Evolutionary conservation across 139 green algal species (phyloP).

Genomic region (Penium margaritaceum): DNA sequence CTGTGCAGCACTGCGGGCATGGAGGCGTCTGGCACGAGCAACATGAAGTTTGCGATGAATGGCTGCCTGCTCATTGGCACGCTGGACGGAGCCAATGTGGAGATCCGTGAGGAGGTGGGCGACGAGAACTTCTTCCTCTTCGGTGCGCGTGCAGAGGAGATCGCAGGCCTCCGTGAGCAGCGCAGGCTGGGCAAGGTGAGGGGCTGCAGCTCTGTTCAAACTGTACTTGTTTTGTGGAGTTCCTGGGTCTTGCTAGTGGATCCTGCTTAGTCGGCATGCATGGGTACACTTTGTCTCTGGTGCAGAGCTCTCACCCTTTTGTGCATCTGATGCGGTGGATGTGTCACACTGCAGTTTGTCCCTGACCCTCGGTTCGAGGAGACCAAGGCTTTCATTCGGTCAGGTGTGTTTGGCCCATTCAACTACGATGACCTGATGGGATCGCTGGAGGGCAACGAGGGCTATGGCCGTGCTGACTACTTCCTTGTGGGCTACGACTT

Average conservation of each 20-base stretch:
- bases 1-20: slow-evolving; percentile 75
- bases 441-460: slow-evolving; percentile 56
- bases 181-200: slow-evolving; percentile 49
- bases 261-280: not conserved
- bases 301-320: not conserved
- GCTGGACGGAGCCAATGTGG: slow-evolving; percentile 95
- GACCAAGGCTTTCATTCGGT: slow-evolving; percentile 55
- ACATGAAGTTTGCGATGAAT: slow-evolving; percentile 99
- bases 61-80: slow-evolving; percentile 95
- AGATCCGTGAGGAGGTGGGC: slow-evolving; percentile 84
- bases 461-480: slow-evolving; percentile 70
- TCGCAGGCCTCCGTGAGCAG: slow-evolving; percentile 67
- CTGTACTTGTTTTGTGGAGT: not conserved
- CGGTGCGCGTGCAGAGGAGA: slow-evolving; percentile 60
- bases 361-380: slow-evolving; percentile 61
- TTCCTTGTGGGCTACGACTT: slow-evolving; percentile 94
- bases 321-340: not conserved
- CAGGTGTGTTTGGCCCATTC: slow-evolving; percentile 79
- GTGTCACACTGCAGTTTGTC: slow-evolving; percentile 49
- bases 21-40: slow-evolving; percentile 82
- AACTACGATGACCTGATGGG: slow-evolving; percentile 88
- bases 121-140: slow-evolving; percentile 84
- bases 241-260: not conserved
- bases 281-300: not conserved
- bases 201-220: no score